These are phyloP conservation scores for Xylaria venustula DNA, from an alignment of 495 filamentous ascomycete genomes.

Conservation along the genomic window DNA sequence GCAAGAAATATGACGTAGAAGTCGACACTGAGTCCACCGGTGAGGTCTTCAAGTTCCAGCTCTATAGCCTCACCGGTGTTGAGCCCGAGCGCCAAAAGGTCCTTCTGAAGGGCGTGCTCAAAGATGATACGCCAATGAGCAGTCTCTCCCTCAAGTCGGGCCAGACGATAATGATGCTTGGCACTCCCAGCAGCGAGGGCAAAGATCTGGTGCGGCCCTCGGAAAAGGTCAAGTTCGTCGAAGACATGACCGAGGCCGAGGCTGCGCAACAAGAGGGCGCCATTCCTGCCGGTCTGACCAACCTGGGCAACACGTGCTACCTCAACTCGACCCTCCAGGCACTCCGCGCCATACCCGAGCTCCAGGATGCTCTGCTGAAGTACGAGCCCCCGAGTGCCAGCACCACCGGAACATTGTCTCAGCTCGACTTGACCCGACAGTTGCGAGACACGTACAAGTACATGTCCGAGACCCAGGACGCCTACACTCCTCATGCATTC, in stretches of 20 bases:
- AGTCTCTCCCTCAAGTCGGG: conserved; percentile 81
- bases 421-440: conserved; percentile 73
- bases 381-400: conserved; percentile 52
- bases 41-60: conserved; percentile 91
- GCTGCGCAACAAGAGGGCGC: conserved; percentile 78
- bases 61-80: conserved; percentile 92
- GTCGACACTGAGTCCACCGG: conserved; percentile 81
- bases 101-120: conserved; percentile 89
- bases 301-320: conserved; percentile 97
- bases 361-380: conserved; percentile 73
- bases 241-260: conserved; percentile 98
- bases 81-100: conserved; percentile 97
- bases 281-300: conserved; percentile 83
- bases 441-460: conserved; percentile 87
- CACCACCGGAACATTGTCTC: conserved; percentile 27
- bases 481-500: conserved; percentile 82
- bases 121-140: conserved; percentile 87
- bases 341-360: conserved; percentile 83
- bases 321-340: conserved; percentile 95
- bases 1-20: conserved; percentile 91
- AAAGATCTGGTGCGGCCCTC: conserved; percentile 70
- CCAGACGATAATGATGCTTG: conserved; percentile 95
- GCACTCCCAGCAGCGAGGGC: conserved; percentile 67
- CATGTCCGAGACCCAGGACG: conserved; percentile 89
- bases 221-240: conserved; percentile 81